Percentiles rank a stretch among this genome's conserved stretches.
Evolutionary conservation across 176 grass and related monocot species (phyloP).

Genomic region (Eleusine coracana): DNA sequence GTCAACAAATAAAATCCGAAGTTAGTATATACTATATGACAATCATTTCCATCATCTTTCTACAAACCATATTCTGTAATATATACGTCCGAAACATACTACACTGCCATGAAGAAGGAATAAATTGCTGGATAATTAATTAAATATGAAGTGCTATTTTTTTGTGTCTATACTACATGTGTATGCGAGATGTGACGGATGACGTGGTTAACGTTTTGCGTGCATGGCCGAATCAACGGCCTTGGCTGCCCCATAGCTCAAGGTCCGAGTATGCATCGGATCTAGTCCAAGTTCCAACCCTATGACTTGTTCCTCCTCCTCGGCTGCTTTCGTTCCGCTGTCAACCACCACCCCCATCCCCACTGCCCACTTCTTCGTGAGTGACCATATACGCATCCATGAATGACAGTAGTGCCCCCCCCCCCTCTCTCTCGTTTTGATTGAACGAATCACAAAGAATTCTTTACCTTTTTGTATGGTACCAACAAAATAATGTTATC

Average conservation of each 20-base stretch:
- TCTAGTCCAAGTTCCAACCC: conserved; percentile 25
- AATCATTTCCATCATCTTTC: not conserved
- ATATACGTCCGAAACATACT: no score
- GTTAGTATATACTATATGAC: not conserved
- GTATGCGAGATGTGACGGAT: no score
- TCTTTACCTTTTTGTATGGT: no score
- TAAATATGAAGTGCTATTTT: no score
- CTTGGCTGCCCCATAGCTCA: not conserved
- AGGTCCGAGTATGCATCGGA: not conserved
- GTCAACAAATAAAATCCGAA: no score
- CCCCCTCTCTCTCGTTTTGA: not conserved
- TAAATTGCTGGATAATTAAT: no score
- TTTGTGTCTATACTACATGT: no score
- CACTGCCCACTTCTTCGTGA: not conserved
- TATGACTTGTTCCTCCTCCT: conserved; percentile 31
- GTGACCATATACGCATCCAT: not conserved
- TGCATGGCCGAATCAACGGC: conserved; percentile 6
- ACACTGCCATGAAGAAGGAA: no score
- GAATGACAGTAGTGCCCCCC: not conserved
- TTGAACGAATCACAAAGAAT: no score
- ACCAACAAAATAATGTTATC: no score
- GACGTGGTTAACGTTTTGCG: not conserved
- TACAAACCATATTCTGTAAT: no score
- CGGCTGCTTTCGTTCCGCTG: conserved; percentile 22
- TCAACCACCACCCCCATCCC: conserved; percentile 14